Percentiles rank a stretch among this genome's conserved stretches.
phyloP scores from a whole-genome alignment of 73 alveolate species.

The Symbiodinium natans region DNA sequence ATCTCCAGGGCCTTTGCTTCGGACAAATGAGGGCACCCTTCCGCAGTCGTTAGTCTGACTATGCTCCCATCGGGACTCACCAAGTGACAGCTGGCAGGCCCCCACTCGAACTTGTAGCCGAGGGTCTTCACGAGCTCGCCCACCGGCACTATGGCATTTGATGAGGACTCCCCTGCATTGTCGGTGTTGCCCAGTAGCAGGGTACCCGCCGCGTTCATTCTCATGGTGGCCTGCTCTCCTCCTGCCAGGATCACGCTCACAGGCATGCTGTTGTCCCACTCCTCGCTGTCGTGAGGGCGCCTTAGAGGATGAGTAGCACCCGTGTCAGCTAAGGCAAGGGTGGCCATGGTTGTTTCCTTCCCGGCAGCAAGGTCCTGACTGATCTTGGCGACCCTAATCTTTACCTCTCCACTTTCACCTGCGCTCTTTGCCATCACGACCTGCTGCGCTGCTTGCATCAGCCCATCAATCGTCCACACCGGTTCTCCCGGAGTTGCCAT shows the following conservation, averaged over 20 bases:
- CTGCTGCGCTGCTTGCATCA: too few species aligned
- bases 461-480: too few species aligned
- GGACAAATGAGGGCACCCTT: not conserved
- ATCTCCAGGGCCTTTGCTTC: not conserved
- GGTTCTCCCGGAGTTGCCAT: too few species aligned
- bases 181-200: not conserved
- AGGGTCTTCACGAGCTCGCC: not conserved
- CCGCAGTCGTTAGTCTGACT: not conserved
- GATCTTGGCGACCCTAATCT: too few species aligned
- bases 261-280: not conserved
- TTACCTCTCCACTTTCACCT: too few species aligned
- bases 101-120: not conserved
- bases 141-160: not conserved
- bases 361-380: too few species aligned
- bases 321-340: not conserved
- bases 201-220: not conserved
- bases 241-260: not conserved
- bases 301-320: not conserved
- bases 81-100: not conserved
- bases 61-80: not conserved
- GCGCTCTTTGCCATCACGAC: too few species aligned
- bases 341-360: too few species aligned
- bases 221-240: not conserved
- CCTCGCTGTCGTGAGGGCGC: not conserved
- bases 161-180: fast-evolving